Conservation (phyloP, 176 grass and related monocot genomes). For the Coix lacrymajobi region DNA sequence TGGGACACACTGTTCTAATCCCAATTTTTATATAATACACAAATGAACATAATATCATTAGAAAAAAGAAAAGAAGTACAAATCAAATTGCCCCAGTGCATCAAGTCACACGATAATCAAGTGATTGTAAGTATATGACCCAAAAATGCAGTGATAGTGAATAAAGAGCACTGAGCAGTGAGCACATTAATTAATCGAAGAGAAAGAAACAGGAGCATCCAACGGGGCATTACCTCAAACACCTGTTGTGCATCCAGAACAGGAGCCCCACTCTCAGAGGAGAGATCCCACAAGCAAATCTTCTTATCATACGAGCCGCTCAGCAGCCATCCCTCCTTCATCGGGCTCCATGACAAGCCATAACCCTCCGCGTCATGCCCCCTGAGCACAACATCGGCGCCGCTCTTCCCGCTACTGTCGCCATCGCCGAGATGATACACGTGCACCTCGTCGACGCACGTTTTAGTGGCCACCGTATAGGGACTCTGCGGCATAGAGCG, state of each 20-base stretch:
- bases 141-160: neutral
- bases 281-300: conserved; percentile 90
- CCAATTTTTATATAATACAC: neutral
- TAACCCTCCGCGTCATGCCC: conserved; percentile 83
- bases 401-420: conserved; percentile 13
- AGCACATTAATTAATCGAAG: neutral
- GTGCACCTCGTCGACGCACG: conserved; percentile 63
- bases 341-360: conserved; percentile 69
- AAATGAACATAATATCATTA: neutral
- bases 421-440: conserved; percentile 59
- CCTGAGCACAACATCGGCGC: conserved; percentile 57
- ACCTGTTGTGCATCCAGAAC: conserved; percentile 63
- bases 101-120: neutral
- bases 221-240: conserved; percentile 74
- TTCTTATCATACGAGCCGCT: conserved; percentile 95
- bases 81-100: neutral
- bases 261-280: conserved; percentile 17
- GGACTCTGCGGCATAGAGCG: conserved; percentile 78
- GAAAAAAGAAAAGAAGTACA: neutral
- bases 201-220: neutral
- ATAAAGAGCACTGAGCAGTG: neutral
- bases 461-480: conserved; percentile 73
- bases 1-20: neutral
- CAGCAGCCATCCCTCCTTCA: conserved; percentile 74
- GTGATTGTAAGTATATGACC: neutral